Conservation (phyloP, 1,139 yeast genomes). For the Suhomyces wounanorum region DNA sequence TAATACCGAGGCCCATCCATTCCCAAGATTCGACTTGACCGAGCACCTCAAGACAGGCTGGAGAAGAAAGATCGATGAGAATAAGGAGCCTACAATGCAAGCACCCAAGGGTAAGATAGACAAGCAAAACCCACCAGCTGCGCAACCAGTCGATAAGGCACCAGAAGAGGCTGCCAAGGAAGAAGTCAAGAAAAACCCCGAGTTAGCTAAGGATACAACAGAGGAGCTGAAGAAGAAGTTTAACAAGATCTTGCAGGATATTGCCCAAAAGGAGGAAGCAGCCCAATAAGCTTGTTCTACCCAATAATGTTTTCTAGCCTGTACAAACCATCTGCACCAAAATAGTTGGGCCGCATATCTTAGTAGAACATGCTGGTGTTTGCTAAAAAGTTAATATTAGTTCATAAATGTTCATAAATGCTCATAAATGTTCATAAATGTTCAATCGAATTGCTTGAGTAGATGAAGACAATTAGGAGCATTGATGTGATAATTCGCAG, state of each 20-base stretch:
- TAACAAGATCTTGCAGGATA: conserved; percentile 25
- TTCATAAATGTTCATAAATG: background rate
- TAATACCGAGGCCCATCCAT: conserved; percentile 93
- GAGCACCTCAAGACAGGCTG: conserved; percentile 67
- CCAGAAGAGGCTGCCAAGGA: conserved; percentile 40
- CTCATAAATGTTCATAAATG: too few species aligned
- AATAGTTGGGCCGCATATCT: background rate
- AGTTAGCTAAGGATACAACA: conserved; percentile 24
- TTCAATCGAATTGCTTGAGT: background rate
- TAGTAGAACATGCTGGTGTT: background rate
- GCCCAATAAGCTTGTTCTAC: too few species aligned
- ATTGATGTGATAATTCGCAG: background rate
- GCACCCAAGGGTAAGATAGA: conserved; percentile 24
- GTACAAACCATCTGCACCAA: too few species aligned
- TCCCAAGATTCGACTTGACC: conserved; percentile 67
- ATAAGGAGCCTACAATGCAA: conserved; percentile 23
- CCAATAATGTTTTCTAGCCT: too few species aligned
- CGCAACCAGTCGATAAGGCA: conserved; percentile 48
- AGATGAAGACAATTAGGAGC: background rate
- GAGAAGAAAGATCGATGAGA: conserved; percentile 37
- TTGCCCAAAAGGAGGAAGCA: background rate
- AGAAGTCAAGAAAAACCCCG: conserved; percentile 39
- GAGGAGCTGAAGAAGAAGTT: conserved; percentile 29
- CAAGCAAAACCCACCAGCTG: conserved; percentile 40
- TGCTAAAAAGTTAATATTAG: background rate